These are phyloP conservation scores for Neurospora sp. DNA, from an alignment of 495 filamentous ascomycete genomes.

Conservation along the genomic window DNA sequence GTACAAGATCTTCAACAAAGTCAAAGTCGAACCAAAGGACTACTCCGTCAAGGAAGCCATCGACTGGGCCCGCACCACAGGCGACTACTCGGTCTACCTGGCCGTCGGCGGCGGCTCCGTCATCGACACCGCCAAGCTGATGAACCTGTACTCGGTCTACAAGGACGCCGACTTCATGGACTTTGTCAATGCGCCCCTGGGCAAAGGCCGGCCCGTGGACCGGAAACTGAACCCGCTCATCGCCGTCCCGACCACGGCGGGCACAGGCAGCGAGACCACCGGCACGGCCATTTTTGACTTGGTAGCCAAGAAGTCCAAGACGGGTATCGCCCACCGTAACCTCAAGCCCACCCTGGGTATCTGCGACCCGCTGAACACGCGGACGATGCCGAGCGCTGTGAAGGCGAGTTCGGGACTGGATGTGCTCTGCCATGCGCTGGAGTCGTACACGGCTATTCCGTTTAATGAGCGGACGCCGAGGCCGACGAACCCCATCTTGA, in stretches of 20 bases:
- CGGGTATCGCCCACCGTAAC: constrained; percentile 86
- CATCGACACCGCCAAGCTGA: constrained; percentile 95
- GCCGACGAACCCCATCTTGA: constrained; percentile 78
- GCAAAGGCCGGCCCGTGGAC: constrained; percentile 74
- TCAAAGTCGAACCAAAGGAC: constrained; percentile 85
- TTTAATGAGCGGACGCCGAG: constrained; percentile 75
- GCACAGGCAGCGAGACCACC: constrained; percentile 91
- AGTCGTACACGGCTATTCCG: constrained; percentile 94
- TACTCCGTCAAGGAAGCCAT: constrained; percentile 82
- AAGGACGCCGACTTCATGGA: constrained; percentile 87
- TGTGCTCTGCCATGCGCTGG: constrained; percentile 86
- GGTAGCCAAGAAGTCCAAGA: constrained; percentile 78
- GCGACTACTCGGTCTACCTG: constrained; percentile 59
- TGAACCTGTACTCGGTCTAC: constrained; percentile 89
- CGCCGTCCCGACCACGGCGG: constrained; percentile 90
- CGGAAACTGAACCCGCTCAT: constrained; percentile 73
- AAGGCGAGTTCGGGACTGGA: constrained; percentile 83
- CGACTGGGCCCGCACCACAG: constrained; percentile 51
- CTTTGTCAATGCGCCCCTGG: constrained; percentile 94
- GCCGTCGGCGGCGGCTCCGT: constrained; percentile 85
- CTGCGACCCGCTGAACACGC: constrained; percentile 90
- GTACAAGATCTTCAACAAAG: constrained; percentile 69
- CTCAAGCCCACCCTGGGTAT: constrained; percentile 94
- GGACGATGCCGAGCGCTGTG: constrained; percentile 88
- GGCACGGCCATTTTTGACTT: constrained; percentile 98